phyloP scores from a whole-genome alignment of 306 rosid genomes.

The Vachellia collinsii region DNA sequence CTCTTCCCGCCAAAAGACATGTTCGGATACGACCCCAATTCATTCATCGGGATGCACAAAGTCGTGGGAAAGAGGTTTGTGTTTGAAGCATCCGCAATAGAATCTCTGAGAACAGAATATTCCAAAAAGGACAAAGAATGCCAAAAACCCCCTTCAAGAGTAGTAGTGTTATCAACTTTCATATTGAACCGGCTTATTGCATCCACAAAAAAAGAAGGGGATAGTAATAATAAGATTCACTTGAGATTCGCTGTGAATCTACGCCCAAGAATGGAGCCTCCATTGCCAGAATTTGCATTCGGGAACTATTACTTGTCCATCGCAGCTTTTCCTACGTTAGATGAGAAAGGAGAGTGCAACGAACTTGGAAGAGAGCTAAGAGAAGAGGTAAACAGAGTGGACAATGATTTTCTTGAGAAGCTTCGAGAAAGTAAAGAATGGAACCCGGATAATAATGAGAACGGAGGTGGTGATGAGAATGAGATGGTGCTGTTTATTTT shows the following conservation, averaged over 20 bases:
- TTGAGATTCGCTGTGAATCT: conserved; percentile 40
- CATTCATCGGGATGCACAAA: conserved; percentile 6
- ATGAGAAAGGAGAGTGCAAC: background rate
- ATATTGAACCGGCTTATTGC: conserved; percentile 48
- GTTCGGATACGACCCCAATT: conserved; percentile 9
- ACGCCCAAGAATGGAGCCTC: conserved; percentile 43
- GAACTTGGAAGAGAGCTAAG: conserved; percentile 22
- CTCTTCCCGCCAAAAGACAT: conserved; percentile 49
- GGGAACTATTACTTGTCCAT: conserved; percentile 32
- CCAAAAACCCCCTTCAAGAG: conserved; percentile 43
- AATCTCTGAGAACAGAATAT: conserved; percentile 12
- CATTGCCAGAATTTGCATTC: conserved; percentile 29
- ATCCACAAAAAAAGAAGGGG: conserved; percentile 9
- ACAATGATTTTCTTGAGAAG: background rate
- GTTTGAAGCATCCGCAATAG: background rate
- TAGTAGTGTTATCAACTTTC: conserved; percentile 46
- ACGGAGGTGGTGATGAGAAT: background rate
- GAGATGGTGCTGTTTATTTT: background rate
- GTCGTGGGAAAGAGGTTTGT: background rate
- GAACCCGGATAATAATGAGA: background rate
- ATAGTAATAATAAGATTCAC: background rate
- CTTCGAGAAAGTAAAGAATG: conserved; percentile 5
- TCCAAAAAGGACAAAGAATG: background rate
- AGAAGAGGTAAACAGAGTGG: conserved; percentile 27
- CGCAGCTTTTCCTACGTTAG: background rate